Conservation (phyloP, 768 basidiomycete species). For the Boletales sp. region DNA sequence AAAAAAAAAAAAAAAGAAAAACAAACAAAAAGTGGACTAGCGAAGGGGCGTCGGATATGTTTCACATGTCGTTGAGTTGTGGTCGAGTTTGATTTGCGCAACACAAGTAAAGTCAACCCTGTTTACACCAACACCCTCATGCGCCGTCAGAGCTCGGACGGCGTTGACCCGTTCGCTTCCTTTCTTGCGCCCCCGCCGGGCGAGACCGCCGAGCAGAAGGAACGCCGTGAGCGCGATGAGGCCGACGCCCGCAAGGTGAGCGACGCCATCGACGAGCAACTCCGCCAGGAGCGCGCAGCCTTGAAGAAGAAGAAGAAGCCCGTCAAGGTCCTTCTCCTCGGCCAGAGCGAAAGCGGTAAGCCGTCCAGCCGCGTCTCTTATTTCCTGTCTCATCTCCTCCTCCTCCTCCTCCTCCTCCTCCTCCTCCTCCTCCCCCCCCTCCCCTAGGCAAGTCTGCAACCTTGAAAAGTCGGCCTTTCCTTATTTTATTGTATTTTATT, state of each 20-base stretch:
- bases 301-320: constrained; percentile 63
- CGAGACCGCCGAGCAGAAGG: constrained; percentile 57
- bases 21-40: too few relatives aligned
- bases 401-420: too few relatives aligned
- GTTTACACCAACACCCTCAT: constrained; percentile 6
- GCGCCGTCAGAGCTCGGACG: constrained; percentile 42
- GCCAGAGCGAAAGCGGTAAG: constrained; percentile 68
- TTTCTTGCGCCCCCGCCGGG: constrained; percentile 60
- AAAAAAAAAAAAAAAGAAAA: too few relatives aligned
- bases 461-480: constrained; percentile 55
- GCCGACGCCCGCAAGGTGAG: constrained; percentile 59
- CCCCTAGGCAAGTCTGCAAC: constrained; percentile 65
- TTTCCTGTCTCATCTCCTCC: neutral
- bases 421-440: neutral
- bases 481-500: neutral
- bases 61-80: too few relatives aligned
- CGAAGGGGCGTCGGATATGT: too few relatives aligned
- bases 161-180: constrained; percentile 48
- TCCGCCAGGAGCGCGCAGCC: constrained; percentile 55
- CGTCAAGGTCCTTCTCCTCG: constrained; percentile 71
- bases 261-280: constrained; percentile 73
- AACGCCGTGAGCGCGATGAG: constrained; percentile 55
- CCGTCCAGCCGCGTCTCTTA: neutral
- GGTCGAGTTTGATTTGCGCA: too few relatives aligned
- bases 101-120: too few relatives aligned